Evolutionary conservation across 2,329 filamentous ascomycete genomes (phyloP).

Genomic region (Cyphellophora attinorum): DNA sequence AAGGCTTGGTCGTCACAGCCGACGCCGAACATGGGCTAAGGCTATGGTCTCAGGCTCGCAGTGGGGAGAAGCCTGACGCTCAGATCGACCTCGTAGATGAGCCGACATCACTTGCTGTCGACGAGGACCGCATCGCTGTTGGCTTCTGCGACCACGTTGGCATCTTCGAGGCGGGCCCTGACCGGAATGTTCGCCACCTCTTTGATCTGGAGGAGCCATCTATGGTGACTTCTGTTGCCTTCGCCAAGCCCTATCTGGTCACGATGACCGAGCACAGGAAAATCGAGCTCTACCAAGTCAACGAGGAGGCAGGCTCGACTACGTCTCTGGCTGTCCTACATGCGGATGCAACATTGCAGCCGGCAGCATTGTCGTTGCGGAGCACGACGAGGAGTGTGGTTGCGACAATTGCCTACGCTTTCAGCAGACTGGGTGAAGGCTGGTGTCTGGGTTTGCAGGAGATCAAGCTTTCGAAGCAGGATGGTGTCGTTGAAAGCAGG

Average conservation of each 20-base stretch:
- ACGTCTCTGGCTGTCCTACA: conserved; percentile 20
- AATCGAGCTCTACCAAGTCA: conserved; percentile 66
- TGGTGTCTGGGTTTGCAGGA: conserved; percentile 94
- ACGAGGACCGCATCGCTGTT: conserved; percentile 51
- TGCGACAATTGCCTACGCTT: conserved; percentile 77
- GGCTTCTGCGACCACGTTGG: conserved; percentile 64
- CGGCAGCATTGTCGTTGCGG: conserved; percentile 73
- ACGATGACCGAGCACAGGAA: conserved; percentile 67
- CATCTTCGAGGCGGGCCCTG: conserved; percentile 47
- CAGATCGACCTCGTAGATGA: conserved; percentile 23
- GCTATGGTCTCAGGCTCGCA: conserved; percentile 62
- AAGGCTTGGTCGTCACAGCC: conserved; percentile 68
- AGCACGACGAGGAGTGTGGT: conserved; percentile 52
- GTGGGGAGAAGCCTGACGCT: conserved; percentile 50
- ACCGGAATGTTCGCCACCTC: conserved; percentile 27
- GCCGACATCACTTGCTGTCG: conserved; percentile 60
- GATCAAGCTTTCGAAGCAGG: conserved; percentile 39
- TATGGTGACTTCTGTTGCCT: conserved; percentile 59
- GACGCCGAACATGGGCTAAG: conserved; percentile 61
- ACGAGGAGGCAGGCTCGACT: neutral
- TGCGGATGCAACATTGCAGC: conserved; percentile 69
- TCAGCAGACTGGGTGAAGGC: conserved; percentile 64
- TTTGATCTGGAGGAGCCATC: conserved; percentile 48
- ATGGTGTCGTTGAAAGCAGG: conserved; percentile 9
- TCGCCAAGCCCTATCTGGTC: conserved; percentile 64